These are phyloP conservation scores for Hevea brasiliensis DNA, from an alignment of 345 rosid species.

Conservation along the genomic window DNA sequence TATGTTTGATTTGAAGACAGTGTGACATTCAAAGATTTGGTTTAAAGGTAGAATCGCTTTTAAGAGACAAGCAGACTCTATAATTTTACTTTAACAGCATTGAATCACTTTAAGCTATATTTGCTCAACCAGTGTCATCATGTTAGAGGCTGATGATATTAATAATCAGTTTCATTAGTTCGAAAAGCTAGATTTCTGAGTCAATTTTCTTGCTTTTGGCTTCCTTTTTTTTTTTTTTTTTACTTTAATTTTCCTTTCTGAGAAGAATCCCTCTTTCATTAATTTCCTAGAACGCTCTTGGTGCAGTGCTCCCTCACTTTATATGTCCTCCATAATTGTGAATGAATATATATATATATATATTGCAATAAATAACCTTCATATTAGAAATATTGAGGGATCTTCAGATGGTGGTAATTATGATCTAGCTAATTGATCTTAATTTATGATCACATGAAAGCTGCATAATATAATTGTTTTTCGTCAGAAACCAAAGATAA, in stretches of 20 bases:
- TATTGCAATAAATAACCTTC: too few relatives aligned
- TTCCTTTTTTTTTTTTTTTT: too few relatives aligned
- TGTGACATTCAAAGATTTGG: conserved; percentile 18
- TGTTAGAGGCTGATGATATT: not conserved
- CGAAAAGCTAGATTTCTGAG: not conserved
- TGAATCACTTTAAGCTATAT: not conserved
- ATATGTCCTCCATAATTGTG: too few relatives aligned
- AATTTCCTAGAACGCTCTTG: too few relatives aligned
- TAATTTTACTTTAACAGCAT: conserved; percentile 10
- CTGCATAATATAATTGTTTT: not conserved
- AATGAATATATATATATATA: too few relatives aligned
- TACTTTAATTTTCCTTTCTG: not conserved
- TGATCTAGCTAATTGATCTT: too few relatives aligned
- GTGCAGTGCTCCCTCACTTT: too few relatives aligned
- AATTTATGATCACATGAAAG: too few relatives aligned
- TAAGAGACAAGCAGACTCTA: conserved; percentile 22
- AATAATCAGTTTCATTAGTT: not conserved
- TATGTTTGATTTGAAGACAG: not conserved
- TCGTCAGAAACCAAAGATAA: too few relatives aligned
- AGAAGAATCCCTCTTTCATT: not conserved
- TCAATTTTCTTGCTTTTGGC: not conserved
- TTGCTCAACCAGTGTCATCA: conserved; percentile 5
- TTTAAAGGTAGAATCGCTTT: conserved; percentile 16
- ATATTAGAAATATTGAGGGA: too few relatives aligned
- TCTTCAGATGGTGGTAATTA: too few relatives aligned